Base-by-base conservation (phyloP, 1,139 yeast species). In the Debaryomycetaceae sp. region DNA sequence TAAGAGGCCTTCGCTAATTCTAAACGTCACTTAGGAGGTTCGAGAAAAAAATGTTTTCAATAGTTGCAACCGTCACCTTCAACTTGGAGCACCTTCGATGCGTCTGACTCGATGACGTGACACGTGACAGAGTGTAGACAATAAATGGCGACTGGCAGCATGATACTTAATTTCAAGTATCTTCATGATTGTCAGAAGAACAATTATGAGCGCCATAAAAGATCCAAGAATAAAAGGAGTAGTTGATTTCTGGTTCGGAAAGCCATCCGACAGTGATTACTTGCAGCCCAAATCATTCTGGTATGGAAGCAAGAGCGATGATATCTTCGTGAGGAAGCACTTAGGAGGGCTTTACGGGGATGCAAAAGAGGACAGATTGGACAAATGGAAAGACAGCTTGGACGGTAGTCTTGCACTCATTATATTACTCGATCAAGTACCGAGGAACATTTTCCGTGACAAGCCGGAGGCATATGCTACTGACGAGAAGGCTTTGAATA, bases 351-450 rank as follows among this genome's bases (percentile, higher is more conserved):
- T 33, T 23, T 43, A 42, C 24, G 44, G 43, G n/a, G 34, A 24
- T 34, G 45, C 48, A n/a, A 34, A 34, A 22, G 4, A 27, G 8
- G 45, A 44, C 11, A 37, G 38, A 33, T 36, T 45, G 7, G 43
- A 37, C 23, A 13, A 22, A n/a, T 45, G 48, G 46, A 8, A 14
- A 22, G 20, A 37, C n/a, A 24, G 35, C 14, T 30, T 38, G 6
- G 38, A 40, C 9, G 46, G 46, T 13, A 30, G 44, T 22, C 17
- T 45, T 33, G 48, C 48, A 11, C 35, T 45, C 7, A 45, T 43
- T n/a, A n/a, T 45, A 9, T 40, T 45, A 34, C 44, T 45, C 9
- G 48, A 45, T 38, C 48, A 43, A 36, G 48, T 45, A 7, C 48
- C 46, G 17, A 30, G 44, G 11, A 45, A 43, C 22, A 45, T 45